Evolutionary conservation across 192 early-diverging fungal genomes (phyloP).

Genomic region (Coemansia sp.): DNA sequence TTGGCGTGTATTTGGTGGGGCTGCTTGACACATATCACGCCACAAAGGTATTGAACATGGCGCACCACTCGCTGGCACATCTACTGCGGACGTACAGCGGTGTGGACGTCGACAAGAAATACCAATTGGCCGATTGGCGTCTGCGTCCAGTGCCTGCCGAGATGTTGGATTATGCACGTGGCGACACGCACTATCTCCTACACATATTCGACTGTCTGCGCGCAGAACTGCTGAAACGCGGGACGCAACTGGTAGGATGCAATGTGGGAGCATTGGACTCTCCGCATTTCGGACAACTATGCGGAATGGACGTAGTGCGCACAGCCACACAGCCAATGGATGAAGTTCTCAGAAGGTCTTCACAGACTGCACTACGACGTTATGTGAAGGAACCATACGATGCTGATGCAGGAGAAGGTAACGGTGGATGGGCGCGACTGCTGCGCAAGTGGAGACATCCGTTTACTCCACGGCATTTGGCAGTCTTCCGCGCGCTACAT

Average conservation of each 20-base stretch:
- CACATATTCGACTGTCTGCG: conserved; percentile 94
- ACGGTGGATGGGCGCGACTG: conserved; percentile 73
- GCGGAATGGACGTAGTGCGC: conserved; percentile 48
- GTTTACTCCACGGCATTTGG: conserved; percentile 63
- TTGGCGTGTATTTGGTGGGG: conserved; percentile 94
- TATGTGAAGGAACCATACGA: conserved; percentile 89
- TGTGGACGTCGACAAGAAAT: conserved; percentile 85
- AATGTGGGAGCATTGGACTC: conserved; percentile 46
- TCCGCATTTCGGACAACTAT: conserved; percentile 27
- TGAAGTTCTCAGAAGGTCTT: conserved; percentile 61
- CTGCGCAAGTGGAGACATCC: conserved; percentile 63
- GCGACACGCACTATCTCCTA: conserved; percentile 94
- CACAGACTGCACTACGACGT: conserved; percentile 61
- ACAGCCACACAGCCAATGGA: conserved; percentile 31
- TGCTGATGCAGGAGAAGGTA: conserved; percentile 71
- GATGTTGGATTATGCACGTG: conserved; percentile 89
- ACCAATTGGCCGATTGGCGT: conserved; percentile 97
- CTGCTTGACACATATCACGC: conserved; percentile 98
- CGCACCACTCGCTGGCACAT: conserved; percentile 77
- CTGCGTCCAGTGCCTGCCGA: conserved; percentile 90
- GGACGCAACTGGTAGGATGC: conserved; percentile 22
- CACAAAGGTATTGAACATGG: conserved; percentile 79
- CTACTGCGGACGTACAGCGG: conserved; percentile 77
- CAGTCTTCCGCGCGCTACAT: conserved; percentile 86
- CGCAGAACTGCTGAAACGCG: conserved; percentile 67